Conservation (phyloP, 2,329 filamentous ascomycete genomes). For the Cladophialophora immunda region DNA sequence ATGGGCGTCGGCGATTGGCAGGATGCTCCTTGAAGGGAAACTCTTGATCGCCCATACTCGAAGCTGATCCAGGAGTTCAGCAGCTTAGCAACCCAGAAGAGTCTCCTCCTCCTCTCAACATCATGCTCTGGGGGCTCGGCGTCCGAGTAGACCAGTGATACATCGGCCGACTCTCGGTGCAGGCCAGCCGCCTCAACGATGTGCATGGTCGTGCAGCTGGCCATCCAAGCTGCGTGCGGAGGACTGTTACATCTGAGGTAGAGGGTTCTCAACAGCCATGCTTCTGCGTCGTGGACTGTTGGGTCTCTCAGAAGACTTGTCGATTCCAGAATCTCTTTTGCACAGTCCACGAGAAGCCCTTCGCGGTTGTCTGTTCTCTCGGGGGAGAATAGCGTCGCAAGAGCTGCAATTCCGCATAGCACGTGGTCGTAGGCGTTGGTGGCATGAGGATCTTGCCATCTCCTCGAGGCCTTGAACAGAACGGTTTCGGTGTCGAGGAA, state of each 20-base stretch:
- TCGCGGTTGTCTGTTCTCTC: not conserved
- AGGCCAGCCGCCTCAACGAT: not conserved
- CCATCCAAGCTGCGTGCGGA: not conserved
- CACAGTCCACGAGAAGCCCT: not conserved
- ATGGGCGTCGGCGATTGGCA: not conserved
- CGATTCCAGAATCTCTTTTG: not conserved
- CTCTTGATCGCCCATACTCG: not conserved
- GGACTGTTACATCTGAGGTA: not conserved
- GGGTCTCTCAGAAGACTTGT: not conserved
- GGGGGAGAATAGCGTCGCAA: not conserved
- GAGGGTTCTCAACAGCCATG: not conserved
- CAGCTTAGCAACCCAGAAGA: not conserved
- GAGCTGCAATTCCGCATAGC: not conserved
- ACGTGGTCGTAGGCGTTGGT: not conserved
- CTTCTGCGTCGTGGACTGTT: not conserved
- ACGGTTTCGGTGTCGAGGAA: not conserved
- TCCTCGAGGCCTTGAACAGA: not conserved
- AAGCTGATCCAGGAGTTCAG: not conserved
- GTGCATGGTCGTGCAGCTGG: not conserved
- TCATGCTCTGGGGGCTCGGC: not conserved
- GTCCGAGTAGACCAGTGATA: not conserved
- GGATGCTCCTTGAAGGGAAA: not conserved
- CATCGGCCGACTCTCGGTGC: not conserved
- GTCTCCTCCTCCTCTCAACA: not conserved
- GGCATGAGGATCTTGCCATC: not conserved